A percentile compares a stretch with the other conserved stretches of the same genome.
Conservation (phyloP, 23 red algal genomes). For the Gracilaria caudata region DNA sequence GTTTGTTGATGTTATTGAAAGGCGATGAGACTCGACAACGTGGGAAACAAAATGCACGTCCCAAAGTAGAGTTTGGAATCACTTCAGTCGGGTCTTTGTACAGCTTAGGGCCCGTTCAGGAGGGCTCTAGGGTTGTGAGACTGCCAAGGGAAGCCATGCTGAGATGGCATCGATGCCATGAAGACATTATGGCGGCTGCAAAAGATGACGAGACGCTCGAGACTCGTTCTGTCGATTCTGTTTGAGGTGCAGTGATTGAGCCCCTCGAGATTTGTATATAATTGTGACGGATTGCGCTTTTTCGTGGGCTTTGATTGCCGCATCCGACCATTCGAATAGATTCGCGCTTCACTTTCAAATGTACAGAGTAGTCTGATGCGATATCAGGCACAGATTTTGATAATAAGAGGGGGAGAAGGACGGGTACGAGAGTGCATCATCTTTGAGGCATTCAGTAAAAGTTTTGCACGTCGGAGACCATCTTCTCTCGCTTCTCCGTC, state of each 20-base stretch:
- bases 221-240: neutral
- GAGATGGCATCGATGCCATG: neutral
- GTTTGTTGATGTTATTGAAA: neutral
- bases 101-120: neutral
- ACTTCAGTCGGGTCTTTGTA: neutral
- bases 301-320: too few species aligned
- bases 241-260: neutral
- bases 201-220: slow-evolving; percentile 16
- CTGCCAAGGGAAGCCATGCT: neutral
- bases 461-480: too few species aligned
- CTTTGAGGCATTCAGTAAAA: too few species aligned
- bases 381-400: too few species aligned
- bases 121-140: neutral
- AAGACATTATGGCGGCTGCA: neutral
- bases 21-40: neutral
- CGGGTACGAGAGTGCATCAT: too few species aligned
- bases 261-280: neutral
- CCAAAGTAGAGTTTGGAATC: slow-evolving; percentile 8
- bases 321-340: too few species aligned
- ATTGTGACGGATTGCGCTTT: too few species aligned
- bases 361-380: too few species aligned
- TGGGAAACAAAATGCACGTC: neutral
- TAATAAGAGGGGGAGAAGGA: too few species aligned
- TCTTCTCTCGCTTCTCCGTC: too few species aligned
- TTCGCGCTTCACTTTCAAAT: too few species aligned